Evolutionary conservation across 208 protist genomes (phyloP).

Genomic region (Phytomonas francai): DNA sequence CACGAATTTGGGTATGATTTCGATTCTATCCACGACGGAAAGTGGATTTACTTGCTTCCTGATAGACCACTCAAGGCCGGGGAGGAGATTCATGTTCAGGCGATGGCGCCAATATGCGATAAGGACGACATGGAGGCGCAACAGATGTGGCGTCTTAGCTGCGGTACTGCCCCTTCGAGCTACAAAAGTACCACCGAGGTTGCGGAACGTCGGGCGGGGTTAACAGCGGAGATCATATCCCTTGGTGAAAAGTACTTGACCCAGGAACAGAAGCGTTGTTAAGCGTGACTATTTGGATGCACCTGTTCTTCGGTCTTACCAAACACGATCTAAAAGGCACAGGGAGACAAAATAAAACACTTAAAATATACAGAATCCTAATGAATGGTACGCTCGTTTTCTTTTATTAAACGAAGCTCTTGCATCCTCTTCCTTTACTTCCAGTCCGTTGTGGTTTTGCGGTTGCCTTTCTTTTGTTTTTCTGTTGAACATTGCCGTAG

Average conservation of each 20-base stretch:
- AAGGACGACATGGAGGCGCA: conserved; percentile 58
- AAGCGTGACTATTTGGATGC: too few relatives aligned
- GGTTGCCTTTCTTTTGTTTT: too few relatives aligned
- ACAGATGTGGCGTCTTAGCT: conserved; percentile 86
- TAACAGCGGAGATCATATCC: conserved; percentile 41
- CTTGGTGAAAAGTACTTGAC: conserved; percentile 17
- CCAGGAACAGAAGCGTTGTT: too few relatives aligned
- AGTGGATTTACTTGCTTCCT: conserved; percentile 77
- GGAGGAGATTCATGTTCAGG: conserved; percentile 71
- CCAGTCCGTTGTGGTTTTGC: too few relatives aligned
- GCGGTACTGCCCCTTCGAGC: conserved; percentile 46
- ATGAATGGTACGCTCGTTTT: too few relatives aligned
- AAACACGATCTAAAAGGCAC: too few relatives aligned
- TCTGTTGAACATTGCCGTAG: too few relatives aligned
- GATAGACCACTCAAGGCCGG: conserved; percentile 41
- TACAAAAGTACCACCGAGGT: conserved; percentile 56
- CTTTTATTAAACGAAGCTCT: too few relatives aligned
- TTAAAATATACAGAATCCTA: too few relatives aligned
- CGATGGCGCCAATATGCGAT: conserved; percentile 85
- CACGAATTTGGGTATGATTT: conserved; percentile 57
- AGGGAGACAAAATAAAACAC: too few relatives aligned
- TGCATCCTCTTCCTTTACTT: too few relatives aligned
- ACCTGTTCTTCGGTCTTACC: too few relatives aligned
- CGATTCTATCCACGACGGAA: conserved; percentile 18
- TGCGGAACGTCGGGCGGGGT: conserved; percentile 24